phyloP scores from a whole-genome alignment of 495 filamentous ascomycete genomes.

The Hypoxylon subgilvum region DNA sequence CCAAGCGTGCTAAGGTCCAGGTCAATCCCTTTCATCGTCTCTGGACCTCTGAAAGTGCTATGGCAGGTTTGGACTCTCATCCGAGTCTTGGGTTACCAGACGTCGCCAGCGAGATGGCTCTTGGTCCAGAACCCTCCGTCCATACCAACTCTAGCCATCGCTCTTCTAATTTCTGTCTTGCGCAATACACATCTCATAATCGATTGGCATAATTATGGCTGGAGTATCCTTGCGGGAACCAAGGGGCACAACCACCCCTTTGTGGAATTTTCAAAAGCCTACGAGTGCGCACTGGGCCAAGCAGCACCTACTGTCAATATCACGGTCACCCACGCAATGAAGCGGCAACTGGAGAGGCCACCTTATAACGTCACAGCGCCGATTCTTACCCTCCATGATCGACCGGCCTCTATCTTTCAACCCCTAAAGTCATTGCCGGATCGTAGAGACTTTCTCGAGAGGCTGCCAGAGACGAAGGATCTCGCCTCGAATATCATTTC shows the following conservation, averaged over 20 bases:
- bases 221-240: conserved; percentile 79
- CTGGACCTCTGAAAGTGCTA: conserved; percentile 84
- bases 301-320: conserved; percentile 73
- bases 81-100: conserved; percentile 71
- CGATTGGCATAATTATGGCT: conserved; percentile 99
- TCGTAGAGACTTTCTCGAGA: conserved; percentile 64
- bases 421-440: conserved; percentile 60
- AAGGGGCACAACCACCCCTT: conserved; percentile 76
- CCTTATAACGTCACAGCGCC: conserved; percentile 67
- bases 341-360: conserved; percentile 64
- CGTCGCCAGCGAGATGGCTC: conserved; percentile 76
- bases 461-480: conserved; percentile 63
- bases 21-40: conserved; percentile 75
- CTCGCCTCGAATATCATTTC: conserved; percentile 61
- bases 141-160: conserved; percentile 84
- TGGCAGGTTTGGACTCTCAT: conserved; percentile 77
- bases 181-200: conserved; percentile 84
- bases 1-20: conserved; percentile 68
- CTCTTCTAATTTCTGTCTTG: conserved; percentile 72
- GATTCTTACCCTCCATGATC: conserved; percentile 82
- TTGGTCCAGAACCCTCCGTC: conserved; percentile 95
- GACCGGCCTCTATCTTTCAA: conserved; percentile 80
- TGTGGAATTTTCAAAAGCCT: conserved; percentile 73
- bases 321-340: conserved; percentile 89
- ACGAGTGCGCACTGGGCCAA: conserved; percentile 73